Conservation (phyloP, 805 yeast species). For the Nakazawaea wickerhamii region DNA sequence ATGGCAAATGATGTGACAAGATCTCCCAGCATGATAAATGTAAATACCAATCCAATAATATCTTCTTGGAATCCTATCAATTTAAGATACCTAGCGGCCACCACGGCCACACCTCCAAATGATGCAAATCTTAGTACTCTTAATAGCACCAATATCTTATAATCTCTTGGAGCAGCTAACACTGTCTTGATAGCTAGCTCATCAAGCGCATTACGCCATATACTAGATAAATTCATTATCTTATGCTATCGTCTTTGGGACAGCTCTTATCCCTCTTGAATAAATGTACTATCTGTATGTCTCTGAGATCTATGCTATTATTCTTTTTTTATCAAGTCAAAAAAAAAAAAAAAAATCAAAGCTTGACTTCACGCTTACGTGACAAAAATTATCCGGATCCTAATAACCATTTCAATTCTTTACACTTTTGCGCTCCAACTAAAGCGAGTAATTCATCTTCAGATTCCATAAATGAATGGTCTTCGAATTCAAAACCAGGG, state of each 20-base stretch:
- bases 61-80: conserved; percentile 35
- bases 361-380: conserved; percentile 4
- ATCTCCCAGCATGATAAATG: conserved; percentile 47
- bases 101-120: conserved; percentile 33
- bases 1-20: conserved; percentile 40
- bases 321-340: no score
- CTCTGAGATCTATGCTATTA: no score
- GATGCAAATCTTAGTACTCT: conserved; percentile 32
- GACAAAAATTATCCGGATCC: conserved; percentile 16
- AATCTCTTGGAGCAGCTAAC: conserved; percentile 26
- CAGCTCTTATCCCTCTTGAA: not conserved
- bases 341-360: not conserved
- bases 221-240: not conserved
- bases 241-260: not conserved
- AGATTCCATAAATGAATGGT: conserved; percentile 40
- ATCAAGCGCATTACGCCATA: not conserved
- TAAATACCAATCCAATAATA: conserved; percentile 44
- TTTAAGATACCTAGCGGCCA: conserved; percentile 39
- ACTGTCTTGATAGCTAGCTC: conserved; percentile 34
- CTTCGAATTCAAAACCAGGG: conserved; percentile 56
- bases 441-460: conserved; percentile 25
- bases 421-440: conserved; percentile 34
- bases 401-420: conserved; percentile 31
- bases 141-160: conserved; percentile 26
- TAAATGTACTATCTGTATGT: no score